Evolutionary conservation across 75 land plant species (phyloP).

Genomic region (Cryptomeria japonica): DNA sequence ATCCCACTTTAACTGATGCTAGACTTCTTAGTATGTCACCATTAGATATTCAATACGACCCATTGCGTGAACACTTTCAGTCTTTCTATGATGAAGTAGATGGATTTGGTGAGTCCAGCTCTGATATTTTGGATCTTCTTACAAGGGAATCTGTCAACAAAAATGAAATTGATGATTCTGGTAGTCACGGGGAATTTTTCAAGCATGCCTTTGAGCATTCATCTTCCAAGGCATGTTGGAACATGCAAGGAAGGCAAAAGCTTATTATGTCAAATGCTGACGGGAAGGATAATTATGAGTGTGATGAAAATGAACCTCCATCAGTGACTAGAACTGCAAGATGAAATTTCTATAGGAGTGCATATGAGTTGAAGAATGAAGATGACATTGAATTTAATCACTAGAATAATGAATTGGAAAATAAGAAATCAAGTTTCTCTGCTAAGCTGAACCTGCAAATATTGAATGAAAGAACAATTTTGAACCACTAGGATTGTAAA

Average conservation of each 20-base stretch:
- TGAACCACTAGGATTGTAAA: neutral
- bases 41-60: constrained; percentile 29
- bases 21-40: constrained; percentile 20
- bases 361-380: neutral
- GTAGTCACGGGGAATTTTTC: neutral
- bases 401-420: neutral
- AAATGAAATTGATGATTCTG: neutral
- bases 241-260: neutral
- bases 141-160: neutral
- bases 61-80: constrained; percentile 22
- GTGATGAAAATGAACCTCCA: neutral
- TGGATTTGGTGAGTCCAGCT: neutral
- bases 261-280: neutral
- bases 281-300: neutral
- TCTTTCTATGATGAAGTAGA: neutral
- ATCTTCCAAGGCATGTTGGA: neutral
- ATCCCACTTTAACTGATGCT: constrained; percentile 26
- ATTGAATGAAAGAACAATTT: neutral
- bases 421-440: neutral
- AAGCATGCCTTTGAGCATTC: neutral
- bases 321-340: neutral
- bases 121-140: neutral
- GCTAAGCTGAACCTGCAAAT: neutral
- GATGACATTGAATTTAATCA: neutral
- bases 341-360: neutral